Conservation (phyloP, 805 yeast species). For the Isabelozyma pseudorhagii region DNA sequence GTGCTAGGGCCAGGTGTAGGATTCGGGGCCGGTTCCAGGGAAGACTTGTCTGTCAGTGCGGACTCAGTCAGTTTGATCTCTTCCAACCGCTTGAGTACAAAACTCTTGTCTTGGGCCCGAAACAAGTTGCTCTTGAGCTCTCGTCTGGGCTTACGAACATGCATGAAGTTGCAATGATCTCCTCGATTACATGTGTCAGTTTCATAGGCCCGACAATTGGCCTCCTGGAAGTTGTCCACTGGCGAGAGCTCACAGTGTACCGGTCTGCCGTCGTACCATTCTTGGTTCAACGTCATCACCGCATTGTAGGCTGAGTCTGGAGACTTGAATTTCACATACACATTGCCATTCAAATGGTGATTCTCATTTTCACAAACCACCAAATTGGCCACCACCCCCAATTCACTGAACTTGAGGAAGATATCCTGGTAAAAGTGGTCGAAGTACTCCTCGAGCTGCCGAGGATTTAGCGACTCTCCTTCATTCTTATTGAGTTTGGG, state of each 20-base stretch:
- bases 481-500: constrained; percentile 45
- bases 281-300: constrained; percentile 57
- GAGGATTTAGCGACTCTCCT: constrained; percentile 25
- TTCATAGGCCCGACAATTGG: constrained; percentile 73
- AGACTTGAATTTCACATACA: constrained; percentile 60
- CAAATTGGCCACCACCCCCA: constrained; percentile 56
- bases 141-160: constrained; percentile 55
- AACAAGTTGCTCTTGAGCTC: constrained; percentile 40
- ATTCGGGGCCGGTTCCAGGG: neutral
- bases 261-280: constrained; percentile 83
- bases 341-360: constrained; percentile 83
- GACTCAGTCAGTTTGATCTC: neutral
- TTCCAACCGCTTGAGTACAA: constrained; percentile 12
- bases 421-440: constrained; percentile 70
- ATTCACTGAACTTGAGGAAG: constrained; percentile 53
- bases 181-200: constrained; percentile 68
- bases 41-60: neutral
- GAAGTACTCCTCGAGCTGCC: constrained; percentile 45
- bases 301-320: constrained; percentile 61
- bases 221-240: constrained; percentile 63
- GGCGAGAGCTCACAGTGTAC: constrained; percentile 79
- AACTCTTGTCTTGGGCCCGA: constrained; percentile 34
- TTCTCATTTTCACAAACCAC: constrained; percentile 81
- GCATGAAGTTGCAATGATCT: constrained; percentile 84
- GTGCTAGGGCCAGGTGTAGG: neutral